phyloP scores from a whole-genome alignment of 2,329 filamentous ascomycete species.

The Lecanicillium sp. region DNA sequence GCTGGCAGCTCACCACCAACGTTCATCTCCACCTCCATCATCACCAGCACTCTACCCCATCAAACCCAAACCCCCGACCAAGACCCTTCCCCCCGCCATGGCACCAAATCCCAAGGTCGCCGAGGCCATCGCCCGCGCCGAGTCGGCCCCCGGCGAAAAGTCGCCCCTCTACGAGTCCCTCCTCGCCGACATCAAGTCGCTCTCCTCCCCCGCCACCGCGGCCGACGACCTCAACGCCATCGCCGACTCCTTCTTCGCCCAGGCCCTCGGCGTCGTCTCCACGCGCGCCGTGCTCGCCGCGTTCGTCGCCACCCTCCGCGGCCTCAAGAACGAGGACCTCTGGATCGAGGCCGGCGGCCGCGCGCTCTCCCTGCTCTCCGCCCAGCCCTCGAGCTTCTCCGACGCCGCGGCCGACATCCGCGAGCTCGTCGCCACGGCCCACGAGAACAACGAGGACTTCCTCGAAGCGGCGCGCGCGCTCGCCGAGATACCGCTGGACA shows the following conservation, averaged over 20 bases:
- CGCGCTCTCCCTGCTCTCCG: constrained; percentile 60
- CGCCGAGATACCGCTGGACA: constrained; percentile 81
- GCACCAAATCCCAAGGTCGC: constrained; percentile 35
- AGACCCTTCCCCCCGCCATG: constrained; percentile 30
- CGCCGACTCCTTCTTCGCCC: constrained; percentile 59
- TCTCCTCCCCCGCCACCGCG: constrained; percentile 34
- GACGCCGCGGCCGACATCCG: constrained; percentile 78
- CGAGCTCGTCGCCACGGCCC: constrained; percentile 73
- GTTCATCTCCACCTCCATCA: constrained; percentile 12
- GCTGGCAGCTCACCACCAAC: constrained; percentile 10
- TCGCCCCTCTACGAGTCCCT: constrained; percentile 41
- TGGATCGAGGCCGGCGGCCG: constrained; percentile 72
- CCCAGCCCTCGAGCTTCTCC: constrained; percentile 62
- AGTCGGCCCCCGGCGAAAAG: constrained; percentile 34
- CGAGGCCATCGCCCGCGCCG: constrained; percentile 37
- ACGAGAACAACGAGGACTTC: constrained; percentile 79
- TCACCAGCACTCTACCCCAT: constrained; percentile 11
- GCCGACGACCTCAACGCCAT: constrained; percentile 60
- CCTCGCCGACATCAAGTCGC: constrained; percentile 36
- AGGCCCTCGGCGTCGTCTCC: constrained; percentile 68
- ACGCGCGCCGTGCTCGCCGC: constrained; percentile 62
- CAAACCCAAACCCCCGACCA: constrained; percentile 17
- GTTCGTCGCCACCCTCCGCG: constrained; percentile 59
- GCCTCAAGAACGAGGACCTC: constrained; percentile 54
- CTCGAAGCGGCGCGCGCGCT: constrained; percentile 69